These are phyloP conservation scores for Pythium grandisporangium DNA, from an alignment of 352 stramenopile species.

Conservation along the genomic window DNA sequence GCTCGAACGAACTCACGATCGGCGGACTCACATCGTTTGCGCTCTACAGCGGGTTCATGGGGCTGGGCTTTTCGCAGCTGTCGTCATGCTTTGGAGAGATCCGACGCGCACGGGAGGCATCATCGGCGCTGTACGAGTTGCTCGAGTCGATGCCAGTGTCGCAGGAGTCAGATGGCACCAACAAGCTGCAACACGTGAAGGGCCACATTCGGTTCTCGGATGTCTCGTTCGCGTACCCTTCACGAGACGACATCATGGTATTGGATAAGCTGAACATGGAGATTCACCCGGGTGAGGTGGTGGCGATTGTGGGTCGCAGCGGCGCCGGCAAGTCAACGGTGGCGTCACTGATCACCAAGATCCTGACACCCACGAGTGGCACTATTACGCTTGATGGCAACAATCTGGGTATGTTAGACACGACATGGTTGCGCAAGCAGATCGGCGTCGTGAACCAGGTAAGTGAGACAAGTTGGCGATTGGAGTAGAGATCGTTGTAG, in stretches of 20 bases:
- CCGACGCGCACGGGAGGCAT: constrained; percentile 65
- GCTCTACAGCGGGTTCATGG: constrained; percentile 88
- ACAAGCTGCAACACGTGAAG: constrained; percentile 34
- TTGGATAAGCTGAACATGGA: constrained; percentile 53
- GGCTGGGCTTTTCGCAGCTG: constrained; percentile 81
- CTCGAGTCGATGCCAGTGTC: constrained; percentile 26
- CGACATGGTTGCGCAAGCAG: constrained; percentile 68
- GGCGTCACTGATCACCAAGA: constrained; percentile 70
- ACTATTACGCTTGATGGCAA: constrained; percentile 59
- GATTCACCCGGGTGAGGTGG: constrained; percentile 70
- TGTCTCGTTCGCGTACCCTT: constrained; percentile 80
- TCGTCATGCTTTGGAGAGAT: constrained; percentile 80
- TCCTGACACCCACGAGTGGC: constrained; percentile 52
- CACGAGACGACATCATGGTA: constrained; percentile 58
- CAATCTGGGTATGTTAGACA: constrained; percentile 54
- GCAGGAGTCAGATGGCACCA: constrained; percentile 22
- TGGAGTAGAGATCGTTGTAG: too few species aligned
- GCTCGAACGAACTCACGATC: constrained; percentile 80
- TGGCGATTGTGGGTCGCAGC: constrained; percentile 82
- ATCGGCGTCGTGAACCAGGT: constrained; percentile 84
- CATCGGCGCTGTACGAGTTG: constrained; percentile 59
- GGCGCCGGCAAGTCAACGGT: constrained; percentile 82
- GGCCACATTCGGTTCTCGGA: constrained; percentile 70
- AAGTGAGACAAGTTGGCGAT: too few species aligned
- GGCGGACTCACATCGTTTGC: constrained; percentile 87